These are phyloP conservation scores for Tanacetum coccineum DNA, from an alignment of 129 eudicot genomes.

Conservation along the genomic window DNA sequence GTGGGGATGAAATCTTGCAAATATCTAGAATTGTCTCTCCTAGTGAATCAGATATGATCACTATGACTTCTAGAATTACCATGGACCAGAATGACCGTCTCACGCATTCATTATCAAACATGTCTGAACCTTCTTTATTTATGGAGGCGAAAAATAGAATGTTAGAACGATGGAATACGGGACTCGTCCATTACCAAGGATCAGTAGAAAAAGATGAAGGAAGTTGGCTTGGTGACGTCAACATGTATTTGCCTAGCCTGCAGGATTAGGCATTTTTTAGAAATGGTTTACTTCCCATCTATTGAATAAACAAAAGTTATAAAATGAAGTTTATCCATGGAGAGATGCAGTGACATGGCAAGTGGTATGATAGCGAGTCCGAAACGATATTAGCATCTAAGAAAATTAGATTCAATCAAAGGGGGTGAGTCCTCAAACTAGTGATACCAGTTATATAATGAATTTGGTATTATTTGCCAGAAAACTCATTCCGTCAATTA, in stretches of 20 bases:
- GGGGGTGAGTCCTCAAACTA: no score
- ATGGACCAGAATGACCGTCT: constrained; percentile 24
- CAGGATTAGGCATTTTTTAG: constrained; percentile 42
- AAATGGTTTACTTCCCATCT: constrained; percentile 56
- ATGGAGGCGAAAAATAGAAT: constrained; percentile 70
- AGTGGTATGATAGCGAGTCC: no score
- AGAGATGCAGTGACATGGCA: constrained; percentile 37
- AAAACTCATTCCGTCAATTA: no score
- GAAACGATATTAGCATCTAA: no score
- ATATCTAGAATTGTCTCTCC: constrained; percentile 43
- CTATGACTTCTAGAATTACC: constrained; percentile 29
- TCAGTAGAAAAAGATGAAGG: constrained; percentile 25
- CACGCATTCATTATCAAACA: constrained; percentile 28
- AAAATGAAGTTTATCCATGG: constrained; percentile 28
- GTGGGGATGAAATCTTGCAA: constrained; percentile 56
- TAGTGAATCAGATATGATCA: constrained; percentile 41
- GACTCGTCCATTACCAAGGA: constrained; percentile 17
- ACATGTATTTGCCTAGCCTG: constrained; percentile 5
- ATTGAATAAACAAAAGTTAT: constrained; percentile 27
- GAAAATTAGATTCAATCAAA: no score
- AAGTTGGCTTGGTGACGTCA: constrained; percentile 26
- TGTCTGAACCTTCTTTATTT: constrained; percentile 49
- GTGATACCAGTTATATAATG: no score
- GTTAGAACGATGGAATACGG: constrained; percentile 57
- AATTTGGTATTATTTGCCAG: no score